Conservation (phyloP, 169 alveolate species). For the Condylostoma magnum region DNA sequence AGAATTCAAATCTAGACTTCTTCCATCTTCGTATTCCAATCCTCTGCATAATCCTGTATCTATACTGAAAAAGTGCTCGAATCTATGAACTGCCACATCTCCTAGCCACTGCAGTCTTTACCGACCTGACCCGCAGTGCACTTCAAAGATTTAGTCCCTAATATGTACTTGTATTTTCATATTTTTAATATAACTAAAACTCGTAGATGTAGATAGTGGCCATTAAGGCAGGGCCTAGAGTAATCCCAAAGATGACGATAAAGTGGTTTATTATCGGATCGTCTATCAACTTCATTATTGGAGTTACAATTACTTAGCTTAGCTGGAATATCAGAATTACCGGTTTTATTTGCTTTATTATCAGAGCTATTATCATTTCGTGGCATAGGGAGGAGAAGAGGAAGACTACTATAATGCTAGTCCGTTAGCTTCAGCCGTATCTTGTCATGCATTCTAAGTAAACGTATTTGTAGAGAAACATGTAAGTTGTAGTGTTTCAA, state of each 20-base stretch:
- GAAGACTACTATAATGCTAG: conserved; percentile 57
- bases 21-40: conserved; percentile 60
- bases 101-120: conserved; percentile 64
- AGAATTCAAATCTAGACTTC: conserved; percentile 42
- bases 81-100: conserved; percentile 65
- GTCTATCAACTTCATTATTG: not conserved
- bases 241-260: conserved; percentile 23
- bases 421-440: conserved; percentile 32
- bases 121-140: conserved; percentile 60
- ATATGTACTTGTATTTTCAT: conserved; percentile 55
- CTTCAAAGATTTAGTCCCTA: conserved; percentile 50
- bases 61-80: conserved; percentile 52
- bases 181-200: no score
- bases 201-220: conserved; percentile 18
- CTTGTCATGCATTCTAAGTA: conserved; percentile 53
- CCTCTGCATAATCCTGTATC: conserved; percentile 59
- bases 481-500: conserved; percentile 78
- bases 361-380: conserved; percentile 57
- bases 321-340: conserved; percentile 9
- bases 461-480: conserved; percentile 68
- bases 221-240: conserved; percentile 20
- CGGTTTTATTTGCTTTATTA: conserved; percentile 8
- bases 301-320: not conserved
- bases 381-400: conserved; percentile 72
- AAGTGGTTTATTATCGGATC: conserved; percentile 3